Conservation (phyloP, 148 eudicot species). For the Gaultheria prostrata region DNA sequence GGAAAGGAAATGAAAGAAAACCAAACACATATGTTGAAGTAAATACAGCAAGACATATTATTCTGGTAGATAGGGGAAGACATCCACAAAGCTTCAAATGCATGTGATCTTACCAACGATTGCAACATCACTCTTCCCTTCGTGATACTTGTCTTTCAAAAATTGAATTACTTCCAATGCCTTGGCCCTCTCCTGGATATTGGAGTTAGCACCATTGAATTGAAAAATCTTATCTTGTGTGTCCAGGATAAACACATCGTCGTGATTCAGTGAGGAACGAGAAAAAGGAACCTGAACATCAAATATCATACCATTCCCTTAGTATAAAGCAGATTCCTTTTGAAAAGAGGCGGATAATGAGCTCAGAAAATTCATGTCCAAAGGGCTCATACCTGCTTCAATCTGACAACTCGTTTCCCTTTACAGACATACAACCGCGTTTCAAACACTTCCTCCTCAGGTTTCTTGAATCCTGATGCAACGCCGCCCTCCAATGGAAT, state of each 20-base stretch:
- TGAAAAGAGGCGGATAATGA: not conserved
- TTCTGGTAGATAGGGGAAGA: not conserved
- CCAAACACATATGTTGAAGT: not conserved
- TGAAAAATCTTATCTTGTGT: constrained; percentile 93
- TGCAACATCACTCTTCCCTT: constrained; percentile 84
- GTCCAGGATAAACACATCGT: constrained; percentile 95
- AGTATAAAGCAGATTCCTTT: not conserved
- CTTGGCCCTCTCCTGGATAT: constrained; percentile 98
- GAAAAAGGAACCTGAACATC: constrained; percentile 88
- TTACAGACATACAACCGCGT: constrained; percentile 79
- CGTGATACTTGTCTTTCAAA: constrained; percentile 88
- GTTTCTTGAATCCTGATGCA: constrained; percentile 90
- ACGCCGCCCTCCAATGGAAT: constrained; percentile 94
- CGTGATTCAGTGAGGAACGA: constrained; percentile 92
- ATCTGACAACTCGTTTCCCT: constrained; percentile 83
- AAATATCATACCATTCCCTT: constrained; percentile 7
- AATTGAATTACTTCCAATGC: constrained; percentile 92
- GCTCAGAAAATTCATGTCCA: not conserved
- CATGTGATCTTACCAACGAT: constrained; percentile 72
- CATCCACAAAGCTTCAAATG: constrained; percentile 1
- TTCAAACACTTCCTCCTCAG: constrained; percentile 94
- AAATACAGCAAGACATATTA: not conserved
- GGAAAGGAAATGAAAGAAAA: not conserved
- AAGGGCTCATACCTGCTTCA: constrained; percentile 71
- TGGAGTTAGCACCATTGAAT: constrained; percentile 98